Evolutionary conservation across 371 early-diverging fungal genomes (phyloP).

Genomic region (Apophysomyces elegans): DNA sequence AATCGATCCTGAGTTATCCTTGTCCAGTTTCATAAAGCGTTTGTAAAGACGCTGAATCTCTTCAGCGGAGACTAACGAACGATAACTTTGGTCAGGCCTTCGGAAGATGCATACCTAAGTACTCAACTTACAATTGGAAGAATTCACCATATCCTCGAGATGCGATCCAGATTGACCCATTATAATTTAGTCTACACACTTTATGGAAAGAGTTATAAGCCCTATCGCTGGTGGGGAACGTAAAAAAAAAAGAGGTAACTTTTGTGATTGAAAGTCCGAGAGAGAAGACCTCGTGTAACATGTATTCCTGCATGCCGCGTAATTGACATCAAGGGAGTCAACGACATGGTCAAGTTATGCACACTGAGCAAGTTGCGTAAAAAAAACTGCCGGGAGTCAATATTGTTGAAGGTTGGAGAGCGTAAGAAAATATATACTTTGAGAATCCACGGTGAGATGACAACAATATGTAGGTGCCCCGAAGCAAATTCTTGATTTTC

Average conservation of each 20-base stretch:
- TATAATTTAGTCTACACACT: constrained; percentile 11
- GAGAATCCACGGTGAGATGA: too few relatives aligned
- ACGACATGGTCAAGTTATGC: too few relatives aligned
- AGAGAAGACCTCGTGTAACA: background rate
- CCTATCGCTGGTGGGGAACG: background rate
- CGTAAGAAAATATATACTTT: too few relatives aligned
- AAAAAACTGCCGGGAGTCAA: too few relatives aligned
- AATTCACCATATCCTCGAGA: constrained; percentile 58
- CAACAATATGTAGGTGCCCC: too few relatives aligned
- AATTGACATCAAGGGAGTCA: too few relatives aligned
- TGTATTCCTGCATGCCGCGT: background rate
- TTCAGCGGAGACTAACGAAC: constrained; percentile 77
- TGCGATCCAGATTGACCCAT: constrained; percentile 58
- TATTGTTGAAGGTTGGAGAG: too few relatives aligned
- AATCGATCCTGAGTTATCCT: constrained; percentile 92
- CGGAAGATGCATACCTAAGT: background rate
- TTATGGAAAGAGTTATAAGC: background rate
- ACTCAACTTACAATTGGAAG: constrained; percentile 48
- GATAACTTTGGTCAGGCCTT: background rate
- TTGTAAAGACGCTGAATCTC: constrained; percentile 97
- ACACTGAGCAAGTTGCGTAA: too few relatives aligned
- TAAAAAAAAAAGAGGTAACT: constrained; percentile 9
- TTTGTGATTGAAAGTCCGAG: constrained; percentile 9
- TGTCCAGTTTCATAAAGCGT: constrained; percentile 95
- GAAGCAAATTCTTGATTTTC: too few relatives aligned